Evolutionary conservation across 2,329 filamentous ascomycete genomes (phyloP).

Genomic region (Neoarthrinium moseri): DNA sequence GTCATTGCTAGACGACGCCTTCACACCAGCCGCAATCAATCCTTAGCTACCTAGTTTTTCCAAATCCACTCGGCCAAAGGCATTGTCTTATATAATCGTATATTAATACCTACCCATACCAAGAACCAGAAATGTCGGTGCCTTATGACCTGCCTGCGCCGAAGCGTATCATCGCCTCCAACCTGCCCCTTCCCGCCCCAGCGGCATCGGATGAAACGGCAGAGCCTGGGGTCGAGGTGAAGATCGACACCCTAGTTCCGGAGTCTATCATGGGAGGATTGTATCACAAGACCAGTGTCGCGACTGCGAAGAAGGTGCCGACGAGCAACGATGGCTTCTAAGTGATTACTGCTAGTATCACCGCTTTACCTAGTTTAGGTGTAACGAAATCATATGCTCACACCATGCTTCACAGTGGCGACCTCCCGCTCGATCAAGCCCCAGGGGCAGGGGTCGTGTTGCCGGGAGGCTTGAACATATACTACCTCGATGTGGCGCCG

Average conservation of each 20-base stretch:
- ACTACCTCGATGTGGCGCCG: conserved; percentile 18
- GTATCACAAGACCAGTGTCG: conserved; percentile 19
- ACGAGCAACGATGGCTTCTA: conserved; percentile 73
- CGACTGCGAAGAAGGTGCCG: conserved; percentile 39
- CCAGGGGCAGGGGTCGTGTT: conserved; percentile 30
- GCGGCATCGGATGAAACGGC: conserved; percentile 11
- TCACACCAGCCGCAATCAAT: too few species aligned
- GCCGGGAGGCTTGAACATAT: conserved; percentile 28
- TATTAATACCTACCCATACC: neutral
- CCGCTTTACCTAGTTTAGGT: neutral
- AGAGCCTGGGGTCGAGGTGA: conserved; percentile 25
- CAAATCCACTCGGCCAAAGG: too few species aligned
- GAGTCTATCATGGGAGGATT: conserved; percentile 18
- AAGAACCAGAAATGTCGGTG: neutral
- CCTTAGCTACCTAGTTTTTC: too few species aligned
- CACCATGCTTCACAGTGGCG: conserved; percentile 16
- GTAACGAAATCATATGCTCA: too few species aligned
- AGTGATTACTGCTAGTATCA: conserved; percentile 33
- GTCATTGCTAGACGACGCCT: too few species aligned
- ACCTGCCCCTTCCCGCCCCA: conserved; percentile 18
- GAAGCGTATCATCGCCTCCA: conserved; percentile 24
- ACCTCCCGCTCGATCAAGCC: conserved; percentile 22
- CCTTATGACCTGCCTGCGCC: conserved; percentile 15
- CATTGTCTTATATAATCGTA: too few species aligned
- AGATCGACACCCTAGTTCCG: conserved; percentile 19